Evolutionary conservation across 2,329 filamentous ascomycete genomes (phyloP).

Genomic region (Cryphonectria nitschkei): DNA sequence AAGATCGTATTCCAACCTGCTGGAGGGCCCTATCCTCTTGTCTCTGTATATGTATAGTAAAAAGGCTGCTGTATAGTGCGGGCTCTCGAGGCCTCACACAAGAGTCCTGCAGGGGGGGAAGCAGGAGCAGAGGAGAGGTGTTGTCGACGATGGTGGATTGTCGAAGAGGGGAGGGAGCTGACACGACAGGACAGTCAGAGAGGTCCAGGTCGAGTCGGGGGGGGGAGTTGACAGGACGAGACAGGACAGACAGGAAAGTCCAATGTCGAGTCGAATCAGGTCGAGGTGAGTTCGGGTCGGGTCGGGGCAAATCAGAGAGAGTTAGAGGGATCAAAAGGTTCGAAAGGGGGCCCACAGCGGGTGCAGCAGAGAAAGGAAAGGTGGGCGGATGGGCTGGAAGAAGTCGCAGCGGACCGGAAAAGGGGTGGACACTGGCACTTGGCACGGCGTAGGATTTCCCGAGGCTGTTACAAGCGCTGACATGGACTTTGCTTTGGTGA

Average conservation of each 20-base stretch:
- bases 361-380: conserved; percentile 4
- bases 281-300: not conserved
- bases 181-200: not conserved
- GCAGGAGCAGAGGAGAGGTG: not conserved
- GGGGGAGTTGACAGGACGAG: not conserved
- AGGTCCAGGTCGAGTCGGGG: conserved; percentile 2
- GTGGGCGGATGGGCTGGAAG: conserved; percentile 3
- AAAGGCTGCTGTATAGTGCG: not conserved
- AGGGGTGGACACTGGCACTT: conserved; percentile 11
- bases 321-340: not conserved
- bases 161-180: not conserved
- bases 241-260: not conserved
- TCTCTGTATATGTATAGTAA: not conserved
- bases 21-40: not conserved
- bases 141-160: not conserved
- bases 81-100: conserved; percentile 3
- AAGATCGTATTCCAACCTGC: not conserved
- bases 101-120: not conserved
- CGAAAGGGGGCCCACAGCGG: not conserved
- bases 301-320: not conserved
- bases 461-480: conserved; percentile 1
- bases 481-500: not conserved
- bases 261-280: not conserved
- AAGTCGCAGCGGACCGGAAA: conserved; percentile 5
- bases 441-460: conserved; percentile 5